Conservation (phyloP, 352 stramenopile species). For the Pythium plurisporium region DNA sequence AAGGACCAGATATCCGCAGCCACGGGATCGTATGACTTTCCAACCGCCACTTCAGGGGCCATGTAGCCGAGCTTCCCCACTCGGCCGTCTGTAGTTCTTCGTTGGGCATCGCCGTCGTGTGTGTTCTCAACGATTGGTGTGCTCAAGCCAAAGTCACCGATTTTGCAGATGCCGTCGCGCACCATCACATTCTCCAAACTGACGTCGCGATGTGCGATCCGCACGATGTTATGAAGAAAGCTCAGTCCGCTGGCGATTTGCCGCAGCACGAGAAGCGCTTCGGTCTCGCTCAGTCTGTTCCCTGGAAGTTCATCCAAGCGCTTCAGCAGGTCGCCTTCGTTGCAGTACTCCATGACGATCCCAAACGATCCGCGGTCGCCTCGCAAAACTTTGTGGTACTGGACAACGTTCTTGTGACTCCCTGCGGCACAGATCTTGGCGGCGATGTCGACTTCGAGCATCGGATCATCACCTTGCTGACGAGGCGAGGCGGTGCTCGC, state of each 20-base stretch:
- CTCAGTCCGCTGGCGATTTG: slow-evolving; percentile 22
- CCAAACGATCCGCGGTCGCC: slow-evolving; percentile 12
- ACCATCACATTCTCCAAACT: slow-evolving; percentile 33
- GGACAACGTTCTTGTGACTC: slow-evolving; percentile 24
- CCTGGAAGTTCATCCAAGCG: slow-evolving; percentile 16
- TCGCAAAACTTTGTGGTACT: slow-evolving; percentile 16
- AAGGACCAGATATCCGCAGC: slow-evolving; percentile 27
- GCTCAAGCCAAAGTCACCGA: slow-evolving; percentile 33
- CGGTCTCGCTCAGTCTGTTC: slow-evolving; percentile 12
- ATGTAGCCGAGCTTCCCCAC: slow-evolving; percentile 31
- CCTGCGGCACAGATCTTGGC: slow-evolving; percentile 16
- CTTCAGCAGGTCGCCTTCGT: slow-evolving; percentile 26
- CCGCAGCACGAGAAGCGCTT: slow-evolving; percentile 15
- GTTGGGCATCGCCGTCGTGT: not conserved
- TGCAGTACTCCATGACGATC: slow-evolving; percentile 36
- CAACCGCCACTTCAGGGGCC: slow-evolving; percentile 16
- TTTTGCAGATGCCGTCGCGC: slow-evolving; percentile 24
- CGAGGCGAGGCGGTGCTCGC: not conserved
- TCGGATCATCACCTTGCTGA: slow-evolving; percentile 14
- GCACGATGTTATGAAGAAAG: slow-evolving; percentile 24
- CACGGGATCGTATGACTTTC: slow-evolving; percentile 15
- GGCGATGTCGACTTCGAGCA: slow-evolving; percentile 21
- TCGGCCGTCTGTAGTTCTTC: slow-evolving; percentile 1
- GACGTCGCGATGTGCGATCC: slow-evolving; percentile 30
- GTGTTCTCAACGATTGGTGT: not conserved